Evolutionary conservation across 2,329 filamentous ascomycete species (phyloP).

Genomic region (Fusarium pilosicola): DNA sequence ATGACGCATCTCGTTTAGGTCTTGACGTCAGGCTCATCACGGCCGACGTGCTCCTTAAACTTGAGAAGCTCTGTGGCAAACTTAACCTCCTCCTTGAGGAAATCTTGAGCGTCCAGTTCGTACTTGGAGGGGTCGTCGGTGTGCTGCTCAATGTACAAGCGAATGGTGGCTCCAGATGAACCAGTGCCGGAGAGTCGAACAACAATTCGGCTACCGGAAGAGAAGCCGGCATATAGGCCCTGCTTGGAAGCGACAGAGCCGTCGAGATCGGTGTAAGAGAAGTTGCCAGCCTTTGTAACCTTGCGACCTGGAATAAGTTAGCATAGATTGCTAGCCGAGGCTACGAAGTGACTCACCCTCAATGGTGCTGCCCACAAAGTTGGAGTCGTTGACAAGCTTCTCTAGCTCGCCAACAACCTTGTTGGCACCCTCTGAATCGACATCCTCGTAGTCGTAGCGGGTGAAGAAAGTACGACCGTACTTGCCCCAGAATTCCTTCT

Average conservation of each 20-base stretch:
- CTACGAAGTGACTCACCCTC: constrained; percentile 61
- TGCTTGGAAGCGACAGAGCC: constrained; percentile 96
- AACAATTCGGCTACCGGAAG: constrained; percentile 93
- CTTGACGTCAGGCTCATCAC: constrained; percentile 95
- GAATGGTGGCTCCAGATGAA: constrained; percentile 94
- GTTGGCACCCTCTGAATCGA: constrained; percentile 89
- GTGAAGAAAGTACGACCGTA: constrained; percentile 99
- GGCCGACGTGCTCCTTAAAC: constrained; percentile 92
- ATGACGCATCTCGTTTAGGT: constrained; percentile 65
- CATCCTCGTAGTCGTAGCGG: constrained; percentile 97
- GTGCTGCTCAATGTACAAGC: constrained; percentile 97
- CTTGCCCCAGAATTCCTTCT: constrained; percentile 94
- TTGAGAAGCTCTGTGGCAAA: constrained; percentile 87
- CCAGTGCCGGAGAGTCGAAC: constrained; percentile 95
- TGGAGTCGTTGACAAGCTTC: constrained; percentile 76
- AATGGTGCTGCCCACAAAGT: constrained; percentile 85
- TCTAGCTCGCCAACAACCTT: constrained; percentile 87
- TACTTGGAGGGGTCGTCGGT: constrained; percentile 83
- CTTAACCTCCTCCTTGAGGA: constrained; percentile 88
- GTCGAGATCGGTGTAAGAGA: constrained; percentile 98
- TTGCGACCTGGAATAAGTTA: constrained; percentile 69
- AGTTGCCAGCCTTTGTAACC: constrained; percentile 91
- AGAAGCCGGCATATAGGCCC: constrained; percentile 93
- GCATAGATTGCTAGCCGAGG: not conserved
- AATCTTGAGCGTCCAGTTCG: constrained; percentile 87